phyloP scores from a whole-genome alignment of 140 eudicot species.

The Senecio squalidus region DNA sequence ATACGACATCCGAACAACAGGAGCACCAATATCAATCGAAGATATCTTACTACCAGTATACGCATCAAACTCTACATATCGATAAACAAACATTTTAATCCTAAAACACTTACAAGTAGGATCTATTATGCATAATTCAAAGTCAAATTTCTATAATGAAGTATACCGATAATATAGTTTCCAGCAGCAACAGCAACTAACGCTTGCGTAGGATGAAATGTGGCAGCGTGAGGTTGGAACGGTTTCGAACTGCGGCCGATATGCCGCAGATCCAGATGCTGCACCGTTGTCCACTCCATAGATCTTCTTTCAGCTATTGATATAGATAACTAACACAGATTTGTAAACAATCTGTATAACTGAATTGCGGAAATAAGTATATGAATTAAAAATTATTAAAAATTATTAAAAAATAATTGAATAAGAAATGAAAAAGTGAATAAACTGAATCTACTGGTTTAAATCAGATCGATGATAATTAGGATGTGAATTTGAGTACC shows the following conservation, averaged over 20 bases:
- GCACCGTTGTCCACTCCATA: constrained; percentile 99
- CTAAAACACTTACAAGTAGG: too few species aligned
- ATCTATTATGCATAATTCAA: constrained; percentile 11
- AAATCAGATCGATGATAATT: constrained; percentile 15
- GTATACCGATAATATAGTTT: constrained; percentile 67
- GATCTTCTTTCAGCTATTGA: constrained; percentile 24
- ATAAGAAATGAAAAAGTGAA: too few species aligned
- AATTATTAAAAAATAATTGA: too few species aligned
- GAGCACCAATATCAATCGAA: constrained; percentile 82
- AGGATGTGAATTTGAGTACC: neutral
- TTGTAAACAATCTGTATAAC: too few species aligned
- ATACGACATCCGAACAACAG: constrained; percentile 89
- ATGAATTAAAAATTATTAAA: too few species aligned
- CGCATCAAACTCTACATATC: constrained; percentile 75
- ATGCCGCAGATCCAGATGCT: constrained; percentile 98
- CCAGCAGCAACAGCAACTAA: constrained; percentile 85
- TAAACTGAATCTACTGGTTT: neutral
- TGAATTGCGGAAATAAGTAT: too few species aligned
- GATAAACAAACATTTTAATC: constrained; percentile 10
- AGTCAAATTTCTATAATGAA: neutral
- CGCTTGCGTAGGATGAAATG: constrained; percentile 89
- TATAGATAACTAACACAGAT: too few species aligned
- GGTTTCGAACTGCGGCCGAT: constrained; percentile 86
- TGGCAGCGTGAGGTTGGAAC: constrained; percentile 97
- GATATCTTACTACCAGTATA: constrained; percentile 92